Percentiles rank a stretch among this genome's conserved stretches.
phyloP scores from a whole-genome alignment of 257 asterid species.

The Solanum tarapatanum region DNA sequence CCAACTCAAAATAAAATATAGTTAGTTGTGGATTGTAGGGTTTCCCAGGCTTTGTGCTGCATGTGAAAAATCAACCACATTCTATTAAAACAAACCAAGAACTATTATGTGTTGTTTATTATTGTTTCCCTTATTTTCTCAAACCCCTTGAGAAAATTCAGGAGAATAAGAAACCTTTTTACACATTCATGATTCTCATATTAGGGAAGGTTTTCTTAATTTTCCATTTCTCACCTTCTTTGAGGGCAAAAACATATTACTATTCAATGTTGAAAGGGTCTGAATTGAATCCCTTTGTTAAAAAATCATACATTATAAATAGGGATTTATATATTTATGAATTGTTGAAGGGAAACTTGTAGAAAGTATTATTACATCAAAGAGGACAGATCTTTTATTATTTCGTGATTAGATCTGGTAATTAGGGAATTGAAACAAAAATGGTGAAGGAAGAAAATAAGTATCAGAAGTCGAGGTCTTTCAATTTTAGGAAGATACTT shows the following conservation, averaged over 20 bases:
- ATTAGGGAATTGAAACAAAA: neutral
- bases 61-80: constrained; percentile 20
- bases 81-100: neutral
- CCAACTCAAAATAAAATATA: neutral
- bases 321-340: neutral
- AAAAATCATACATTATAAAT: neutral
- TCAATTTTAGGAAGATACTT: constrained; percentile 33
- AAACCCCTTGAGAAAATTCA: neutral
- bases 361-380: neutral
- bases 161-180: neutral
- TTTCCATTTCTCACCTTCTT: neutral
- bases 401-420: neutral
- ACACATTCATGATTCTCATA: neutral
- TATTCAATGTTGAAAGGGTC: neutral
- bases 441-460: constrained; percentile 25
- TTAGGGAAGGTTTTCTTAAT: neutral
- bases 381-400: neutral
- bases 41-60: constrained; percentile 43
- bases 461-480: constrained; percentile 33
- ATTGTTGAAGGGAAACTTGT: neutral
- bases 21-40: constrained; percentile 28
- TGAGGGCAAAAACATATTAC: neutral
- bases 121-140: neutral
- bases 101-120: neutral
- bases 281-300: neutral